These are phyloP conservation scores for Hypoxylon sp. DNA, from an alignment of 2,329 filamentous ascomycete species.

Conservation along the genomic window DNA sequence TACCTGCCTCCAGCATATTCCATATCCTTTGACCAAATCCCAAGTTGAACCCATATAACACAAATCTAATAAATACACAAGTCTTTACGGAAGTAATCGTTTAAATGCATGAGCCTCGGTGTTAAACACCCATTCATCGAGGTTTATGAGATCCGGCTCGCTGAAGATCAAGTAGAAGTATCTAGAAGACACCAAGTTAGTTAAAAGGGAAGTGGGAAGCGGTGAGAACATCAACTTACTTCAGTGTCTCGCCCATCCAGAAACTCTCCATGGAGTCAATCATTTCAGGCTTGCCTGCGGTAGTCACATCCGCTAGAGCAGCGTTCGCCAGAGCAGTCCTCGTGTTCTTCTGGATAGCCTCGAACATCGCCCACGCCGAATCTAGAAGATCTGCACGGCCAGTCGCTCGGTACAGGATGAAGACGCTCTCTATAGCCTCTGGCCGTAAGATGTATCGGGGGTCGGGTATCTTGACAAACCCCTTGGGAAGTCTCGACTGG, in stretches of 20 bases:
- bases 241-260: conserved; percentile 47
- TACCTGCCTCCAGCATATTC: background rate
- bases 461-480: conserved; percentile 44
- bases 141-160: conserved; percentile 39
- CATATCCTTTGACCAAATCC: background rate
- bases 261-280: conserved; percentile 47
- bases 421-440: conserved; percentile 49
- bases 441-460: conserved; percentile 46
- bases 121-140: conserved; percentile 45
- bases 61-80: background rate
- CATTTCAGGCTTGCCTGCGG: conserved; percentile 29
- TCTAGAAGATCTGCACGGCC: conserved; percentile 43
- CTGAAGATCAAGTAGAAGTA: conserved; percentile 46
- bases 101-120: conserved; percentile 43
- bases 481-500: conserved; percentile 40
- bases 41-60: conserved; percentile 1
- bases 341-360: conserved; percentile 44
- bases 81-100: conserved; percentile 26
- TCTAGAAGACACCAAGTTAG: conserved; percentile 13
- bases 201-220: background rate
- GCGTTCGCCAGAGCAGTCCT: conserved; percentile 45
- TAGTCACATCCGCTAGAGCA: conserved; percentile 44
- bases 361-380: conserved; percentile 46
- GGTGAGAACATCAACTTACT: conserved; percentile 34
- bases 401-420: conserved; percentile 46